Conservation (phyloP, 2,329 filamentous ascomycete species). For the Xylariaceae sp. region DNA sequence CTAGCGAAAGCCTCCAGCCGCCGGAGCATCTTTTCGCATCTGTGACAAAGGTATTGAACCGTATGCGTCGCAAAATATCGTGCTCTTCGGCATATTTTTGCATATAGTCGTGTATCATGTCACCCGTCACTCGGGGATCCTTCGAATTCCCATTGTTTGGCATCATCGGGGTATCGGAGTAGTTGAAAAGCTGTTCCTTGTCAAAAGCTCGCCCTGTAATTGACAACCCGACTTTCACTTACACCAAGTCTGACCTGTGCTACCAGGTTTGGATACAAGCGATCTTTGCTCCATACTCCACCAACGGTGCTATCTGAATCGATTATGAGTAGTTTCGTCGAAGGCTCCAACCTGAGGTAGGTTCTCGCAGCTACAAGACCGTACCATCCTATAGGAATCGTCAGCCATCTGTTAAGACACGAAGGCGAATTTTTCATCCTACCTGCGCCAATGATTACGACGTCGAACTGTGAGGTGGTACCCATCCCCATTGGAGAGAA, state of each 20-base stretch:
- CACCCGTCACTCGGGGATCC: constrained; percentile 24
- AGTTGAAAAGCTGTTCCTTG: constrained; percentile 21
- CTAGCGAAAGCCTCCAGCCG: constrained; percentile 18
- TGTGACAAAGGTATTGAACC: constrained; percentile 23
- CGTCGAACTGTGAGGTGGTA: constrained; percentile 14
- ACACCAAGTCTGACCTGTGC: constrained; percentile 24
- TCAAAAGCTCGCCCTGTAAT: neutral
- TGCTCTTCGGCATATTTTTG: constrained; percentile 25
- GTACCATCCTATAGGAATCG: constrained; percentile 18
- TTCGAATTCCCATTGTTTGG: constrained; percentile 18
- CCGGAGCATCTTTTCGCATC: constrained; percentile 13
- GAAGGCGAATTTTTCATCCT: neutral
- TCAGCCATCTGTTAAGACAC: neutral
- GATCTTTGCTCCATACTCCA: constrained; percentile 25
- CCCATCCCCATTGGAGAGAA: constrained; percentile 5
- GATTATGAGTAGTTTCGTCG: constrained; percentile 21
- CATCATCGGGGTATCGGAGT: constrained; percentile 23
- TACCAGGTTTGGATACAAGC: constrained; percentile 24
- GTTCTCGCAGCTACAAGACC: constrained; percentile 21
- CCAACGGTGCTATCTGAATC: constrained; percentile 23
- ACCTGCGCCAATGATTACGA: constrained; percentile 25
- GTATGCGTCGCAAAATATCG: constrained; percentile 23
- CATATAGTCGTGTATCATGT: constrained; percentile 26
- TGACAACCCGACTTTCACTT: constrained; percentile 1
- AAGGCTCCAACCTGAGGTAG: constrained; percentile 21